A percentile compares a stretch with the other conserved stretches of the same genome.
These are phyloP conservation scores for Brassica nigra DNA, from an alignment of 345 rosid genomes.

Conservation along the genomic window DNA sequence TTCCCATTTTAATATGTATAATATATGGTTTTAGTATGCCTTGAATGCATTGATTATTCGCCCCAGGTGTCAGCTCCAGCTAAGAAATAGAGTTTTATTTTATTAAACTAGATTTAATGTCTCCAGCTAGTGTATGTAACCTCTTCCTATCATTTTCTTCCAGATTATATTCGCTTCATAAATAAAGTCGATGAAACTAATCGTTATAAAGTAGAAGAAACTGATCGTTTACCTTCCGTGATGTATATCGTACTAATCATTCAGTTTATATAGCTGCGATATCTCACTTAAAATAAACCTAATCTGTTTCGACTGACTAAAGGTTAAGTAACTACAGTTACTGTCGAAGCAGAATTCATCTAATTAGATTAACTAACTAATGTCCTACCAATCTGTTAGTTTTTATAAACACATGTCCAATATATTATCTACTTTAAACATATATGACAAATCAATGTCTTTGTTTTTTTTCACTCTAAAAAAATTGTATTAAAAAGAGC, in stretches of 20 bases:
- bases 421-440: too few relatives aligned
- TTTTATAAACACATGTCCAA: too few relatives aligned
- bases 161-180: background rate
- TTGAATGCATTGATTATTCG: background rate
- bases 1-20: slow-evolving; percentile 21
- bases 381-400: background rate
- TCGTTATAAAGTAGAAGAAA: background rate
- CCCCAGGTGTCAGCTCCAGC: slow-evolving; percentile 35
- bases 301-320: background rate
- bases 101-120: slow-evolving; percentile 3
- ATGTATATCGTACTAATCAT: background rate
- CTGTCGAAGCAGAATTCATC: background rate
- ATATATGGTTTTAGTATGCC: slow-evolving; percentile 16
- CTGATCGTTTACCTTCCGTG: background rate
- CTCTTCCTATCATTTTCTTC: slow-evolving; percentile 9
- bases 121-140: background rate
- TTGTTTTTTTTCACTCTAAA: too few relatives aligned
- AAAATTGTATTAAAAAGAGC: too few relatives aligned
- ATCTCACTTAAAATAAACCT: background rate
- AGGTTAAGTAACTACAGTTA: background rate
- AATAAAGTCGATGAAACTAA: background rate
- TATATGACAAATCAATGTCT: too few relatives aligned
- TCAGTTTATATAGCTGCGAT: background rate
- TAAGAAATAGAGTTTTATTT: slow-evolving; percentile 9
- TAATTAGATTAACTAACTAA: background rate